A percentile compares a stretch with the other conserved stretches of the same genome.
These are phyloP conservation scores for Nannochloris sp. DNA, from an alignment of 139 green algal genomes.

Conservation along the genomic window DNA sequence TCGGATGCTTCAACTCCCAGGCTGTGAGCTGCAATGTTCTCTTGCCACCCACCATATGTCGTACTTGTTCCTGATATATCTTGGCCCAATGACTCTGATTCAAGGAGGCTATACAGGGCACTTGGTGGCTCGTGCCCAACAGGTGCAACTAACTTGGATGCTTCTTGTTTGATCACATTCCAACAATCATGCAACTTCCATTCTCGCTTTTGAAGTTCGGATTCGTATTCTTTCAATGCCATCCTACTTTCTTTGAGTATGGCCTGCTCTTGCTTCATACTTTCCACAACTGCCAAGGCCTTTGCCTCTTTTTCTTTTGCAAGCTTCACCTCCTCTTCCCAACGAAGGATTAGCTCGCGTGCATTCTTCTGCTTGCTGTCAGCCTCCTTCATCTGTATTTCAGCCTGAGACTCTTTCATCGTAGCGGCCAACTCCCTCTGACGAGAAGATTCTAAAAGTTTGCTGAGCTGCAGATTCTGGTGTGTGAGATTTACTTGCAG, in stretches of 20 bases:
- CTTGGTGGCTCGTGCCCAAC: not conserved
- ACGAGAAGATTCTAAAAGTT: no score
- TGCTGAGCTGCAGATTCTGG: conserved; percentile 18
- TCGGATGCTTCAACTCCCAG: not conserved
- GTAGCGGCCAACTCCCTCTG: no score
- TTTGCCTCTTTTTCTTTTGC: conserved; percentile 9
- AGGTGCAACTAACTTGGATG: conserved; percentile 18
- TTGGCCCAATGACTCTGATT: not conserved
- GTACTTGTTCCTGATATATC: no score
- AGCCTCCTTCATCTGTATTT: no score
- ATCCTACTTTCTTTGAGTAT: conserved; percentile 22
- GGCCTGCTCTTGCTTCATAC: conserved; percentile 18
- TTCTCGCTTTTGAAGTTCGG: conserved; percentile 28
- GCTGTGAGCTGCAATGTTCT: no score
- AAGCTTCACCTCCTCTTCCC: conserved; percentile 16
- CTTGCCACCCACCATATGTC: no score
- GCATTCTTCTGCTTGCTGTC: no score
- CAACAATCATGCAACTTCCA: conserved; percentile 41
- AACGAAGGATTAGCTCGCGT: not conserved
- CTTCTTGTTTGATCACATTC: conserved; percentile 16
- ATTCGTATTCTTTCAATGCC: conserved; percentile 27
- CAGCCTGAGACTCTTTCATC: no score
- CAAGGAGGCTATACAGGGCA: conserved; percentile 17
- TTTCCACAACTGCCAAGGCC: conserved; percentile 1
- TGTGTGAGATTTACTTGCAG: conserved; percentile 12